Percentiles rank a stretch among this genome's conserved stretches.
phyloP scores from a whole-genome alignment of 371 early-diverging fungal species.

The Mortierella sp. region DNA sequence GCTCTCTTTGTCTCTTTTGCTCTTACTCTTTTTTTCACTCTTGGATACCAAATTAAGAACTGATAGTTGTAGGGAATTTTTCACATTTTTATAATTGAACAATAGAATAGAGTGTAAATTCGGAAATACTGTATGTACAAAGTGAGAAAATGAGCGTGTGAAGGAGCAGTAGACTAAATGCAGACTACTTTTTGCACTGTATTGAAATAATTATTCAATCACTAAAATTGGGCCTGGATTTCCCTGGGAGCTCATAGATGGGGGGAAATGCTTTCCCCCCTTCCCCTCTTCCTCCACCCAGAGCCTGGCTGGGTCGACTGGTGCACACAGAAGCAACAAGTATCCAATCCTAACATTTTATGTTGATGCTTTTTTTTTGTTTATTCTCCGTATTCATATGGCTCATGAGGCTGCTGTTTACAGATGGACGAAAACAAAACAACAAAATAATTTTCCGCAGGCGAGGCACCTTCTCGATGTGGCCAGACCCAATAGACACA shows the following conservation, averaged over 20 bases:
- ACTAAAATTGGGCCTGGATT: background rate
- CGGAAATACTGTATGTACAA: background rate
- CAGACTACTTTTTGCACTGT: background rate
- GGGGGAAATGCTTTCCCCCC: background rate
- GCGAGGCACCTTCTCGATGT: conserved; percentile 4
- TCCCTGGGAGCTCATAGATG: conserved; percentile 3
- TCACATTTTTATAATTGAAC: background rate
- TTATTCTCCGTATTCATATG: conserved; percentile 5
- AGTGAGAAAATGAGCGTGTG: background rate
- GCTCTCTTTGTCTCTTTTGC: background rate
- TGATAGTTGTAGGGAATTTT: background rate
- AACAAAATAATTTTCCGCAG: conserved; percentile 3
- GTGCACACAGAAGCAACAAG: no score
- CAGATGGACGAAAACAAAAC: background rate
- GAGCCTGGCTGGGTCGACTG: background rate
- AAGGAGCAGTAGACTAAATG: background rate
- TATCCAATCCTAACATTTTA: background rate
- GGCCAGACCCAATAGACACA: conserved; percentile 2
- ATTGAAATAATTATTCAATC: background rate
- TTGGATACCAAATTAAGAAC: conserved; percentile 27
- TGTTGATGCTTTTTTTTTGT: background rate
- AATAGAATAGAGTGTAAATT: background rate
- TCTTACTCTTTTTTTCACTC: background rate
- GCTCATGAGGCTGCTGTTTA: background rate
- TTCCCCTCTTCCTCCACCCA: background rate